Conservation (phyloP, 225 moss, liverwort and hornwort species). For the Sphagnum tenellum region DNA sequence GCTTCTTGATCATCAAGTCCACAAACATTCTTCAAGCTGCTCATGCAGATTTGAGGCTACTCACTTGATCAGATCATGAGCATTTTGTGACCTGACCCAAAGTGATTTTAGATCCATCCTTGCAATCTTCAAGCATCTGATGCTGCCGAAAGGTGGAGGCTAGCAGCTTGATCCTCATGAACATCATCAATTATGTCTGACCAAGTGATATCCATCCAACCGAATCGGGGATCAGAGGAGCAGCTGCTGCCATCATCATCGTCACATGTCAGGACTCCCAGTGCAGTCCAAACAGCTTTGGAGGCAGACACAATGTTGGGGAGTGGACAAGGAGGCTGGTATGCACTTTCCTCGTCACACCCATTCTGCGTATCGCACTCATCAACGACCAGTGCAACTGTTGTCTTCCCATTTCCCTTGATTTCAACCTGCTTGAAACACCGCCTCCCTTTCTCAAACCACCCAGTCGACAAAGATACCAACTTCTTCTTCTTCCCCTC, state of each 20-base stretch:
- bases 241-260: no score
- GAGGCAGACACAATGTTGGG: constrained; percentile 8
- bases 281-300: constrained; percentile 1
- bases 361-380: constrained; percentile 8
- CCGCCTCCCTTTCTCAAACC: background rate
- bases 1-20: no score
- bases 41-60: no score
- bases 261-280: background rate
- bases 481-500: background rate
- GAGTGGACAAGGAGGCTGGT: constrained; percentile 8
- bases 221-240: background rate
- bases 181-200: background rate
- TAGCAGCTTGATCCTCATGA: no score
- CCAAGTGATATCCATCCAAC: constrained; percentile 9
- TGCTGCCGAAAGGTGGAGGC: no score
- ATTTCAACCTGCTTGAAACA: constrained; percentile 6
- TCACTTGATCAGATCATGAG: no score
- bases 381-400: constrained; percentile 6
- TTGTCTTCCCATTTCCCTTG: constrained; percentile 3
- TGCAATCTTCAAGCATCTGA: no score
- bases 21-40: no score
- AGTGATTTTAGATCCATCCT: no score
- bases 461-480: constrained; percentile 19
- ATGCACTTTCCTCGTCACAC: constrained; percentile 6
- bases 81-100: no score